Conservation (phyloP, 495 filamentous ascomycete species). For the Aspergillus nidulans region DNA sequence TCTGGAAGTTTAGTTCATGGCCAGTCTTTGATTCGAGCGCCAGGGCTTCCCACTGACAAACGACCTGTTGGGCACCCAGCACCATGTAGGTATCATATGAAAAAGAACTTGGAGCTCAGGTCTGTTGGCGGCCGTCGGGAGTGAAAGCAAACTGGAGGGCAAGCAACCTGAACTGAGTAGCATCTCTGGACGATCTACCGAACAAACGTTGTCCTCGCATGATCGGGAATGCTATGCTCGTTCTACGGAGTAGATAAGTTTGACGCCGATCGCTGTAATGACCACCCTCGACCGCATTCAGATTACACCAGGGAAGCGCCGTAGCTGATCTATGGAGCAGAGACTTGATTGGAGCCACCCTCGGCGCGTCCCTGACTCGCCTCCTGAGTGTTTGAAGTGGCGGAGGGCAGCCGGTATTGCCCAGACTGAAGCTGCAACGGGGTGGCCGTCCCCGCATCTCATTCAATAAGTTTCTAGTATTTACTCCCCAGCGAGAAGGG, state of each 20-base stretch:
- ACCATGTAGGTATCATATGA: background rate
- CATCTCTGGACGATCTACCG: background rate
- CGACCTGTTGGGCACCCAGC: background rate
- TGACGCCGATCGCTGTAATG: background rate
- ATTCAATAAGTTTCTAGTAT: too few species aligned
- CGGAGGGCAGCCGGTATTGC: background rate
- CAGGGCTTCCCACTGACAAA: background rate
- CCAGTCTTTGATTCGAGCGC: background rate
- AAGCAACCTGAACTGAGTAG: conserved; percentile 4
- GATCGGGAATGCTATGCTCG: background rate
- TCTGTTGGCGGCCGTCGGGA: conserved; percentile 15
- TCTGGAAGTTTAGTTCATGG: background rate
- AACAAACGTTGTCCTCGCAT: background rate
- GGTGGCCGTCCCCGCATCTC: background rate
- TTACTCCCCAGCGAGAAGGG: background rate
- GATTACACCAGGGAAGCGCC: background rate
- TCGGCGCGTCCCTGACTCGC: background rate
- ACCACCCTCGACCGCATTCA: background rate
- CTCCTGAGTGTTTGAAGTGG: background rate
- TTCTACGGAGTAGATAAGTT: background rate
- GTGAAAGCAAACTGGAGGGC: conserved; percentile 8
- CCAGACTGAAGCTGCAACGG: background rate
- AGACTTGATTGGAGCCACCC: background rate
- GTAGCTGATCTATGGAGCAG: background rate
- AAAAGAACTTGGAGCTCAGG: conserved; percentile 8